Evolutionary conservation across 805 yeast species (phyloP), one percentile per base, ranked within the genome.

Genomic region (Cyberlindnera sargentensis): DNA sequence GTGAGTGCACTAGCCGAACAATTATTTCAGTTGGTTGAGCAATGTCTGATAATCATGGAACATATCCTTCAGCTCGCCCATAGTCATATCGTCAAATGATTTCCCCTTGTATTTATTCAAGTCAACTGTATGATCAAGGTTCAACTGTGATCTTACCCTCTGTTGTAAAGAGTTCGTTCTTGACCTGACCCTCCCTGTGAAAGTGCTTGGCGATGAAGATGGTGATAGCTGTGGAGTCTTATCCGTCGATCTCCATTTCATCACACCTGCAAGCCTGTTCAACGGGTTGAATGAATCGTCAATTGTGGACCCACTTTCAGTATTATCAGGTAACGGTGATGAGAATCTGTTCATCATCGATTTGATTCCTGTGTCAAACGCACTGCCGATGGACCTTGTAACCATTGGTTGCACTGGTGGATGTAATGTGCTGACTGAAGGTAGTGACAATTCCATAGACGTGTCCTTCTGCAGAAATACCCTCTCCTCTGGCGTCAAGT

Each of bases 201-300:
- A n/a, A 10, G 36, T n/a, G 8, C 3, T n/a, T 15, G 36, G 9
- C 23, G 36, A n/a, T 15, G 37, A 35, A 24, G 28, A 8, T 5
- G 29, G 10, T 10, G 10, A 25, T 23, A 15, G 20, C 15, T 6
- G 6, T 32, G 15, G 34, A 10, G 15, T 35, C 28, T 26, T 35
- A n/a, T 26, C 37, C 10, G 34, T 6, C 8, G 37, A 23, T 37
- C 51, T 46, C 58, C 58, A 55, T 47, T 44, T 52, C 49, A 50
- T 47, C 5, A 51, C 51, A 35, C 53, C 59, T 30, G 47, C 53
- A 28, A 53, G 33, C 9, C 47, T 50, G 29, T 49, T 51, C 37
- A 56, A 36, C 1, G 60, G 58, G 28, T 53, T 52, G 36, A 43
- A 47, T 7, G 37, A 35, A 1, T 35, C 37, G 10, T 35, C 30